phyloP scores from a whole-genome alignment of 1,284 basidiomycete species.

The Microbotryomycetes sp. region DNA sequence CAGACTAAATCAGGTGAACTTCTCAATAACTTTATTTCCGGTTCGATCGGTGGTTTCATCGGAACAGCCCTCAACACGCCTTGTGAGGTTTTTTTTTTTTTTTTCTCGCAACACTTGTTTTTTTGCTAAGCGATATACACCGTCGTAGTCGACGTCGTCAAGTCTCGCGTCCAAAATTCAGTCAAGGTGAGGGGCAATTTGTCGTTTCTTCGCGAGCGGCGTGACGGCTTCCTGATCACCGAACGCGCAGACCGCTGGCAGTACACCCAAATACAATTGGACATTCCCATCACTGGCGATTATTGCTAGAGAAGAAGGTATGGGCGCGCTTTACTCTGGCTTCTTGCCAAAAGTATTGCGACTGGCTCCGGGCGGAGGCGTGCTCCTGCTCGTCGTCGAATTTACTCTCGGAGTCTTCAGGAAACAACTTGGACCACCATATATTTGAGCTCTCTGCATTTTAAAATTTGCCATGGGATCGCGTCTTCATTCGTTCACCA shows the following conservation, averaged over 20 bases:
- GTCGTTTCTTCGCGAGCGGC: too few species aligned
- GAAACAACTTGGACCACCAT: constrained; percentile 46
- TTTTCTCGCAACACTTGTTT: background rate
- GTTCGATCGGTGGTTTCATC: constrained; percentile 80
- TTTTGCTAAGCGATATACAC: constrained; percentile 5
- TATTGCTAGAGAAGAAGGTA: constrained; percentile 83
- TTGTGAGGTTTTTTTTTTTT: constrained; percentile 37
- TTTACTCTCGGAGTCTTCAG: constrained; percentile 68
- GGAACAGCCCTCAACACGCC: constrained; percentile 55
- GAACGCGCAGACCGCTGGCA: constrained; percentile 52
- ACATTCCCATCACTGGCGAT: constrained; percentile 65
- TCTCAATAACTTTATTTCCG: constrained; percentile 86
- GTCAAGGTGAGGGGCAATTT: constrained; percentile 41
- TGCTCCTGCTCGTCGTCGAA: constrained; percentile 84
- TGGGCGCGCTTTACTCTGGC: constrained; percentile 87
- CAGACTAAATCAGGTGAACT: constrained; percentile 65
- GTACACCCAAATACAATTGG: constrained; percentile 81
- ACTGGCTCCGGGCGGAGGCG: constrained; percentile 88
- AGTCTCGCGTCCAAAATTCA: constrained; percentile 85
- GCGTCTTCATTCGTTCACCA: background rate
- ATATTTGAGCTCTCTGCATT: constrained; percentile 19
- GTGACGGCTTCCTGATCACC: too few species aligned
- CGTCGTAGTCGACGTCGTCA: constrained; percentile 73
- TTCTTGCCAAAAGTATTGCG: constrained; percentile 79
- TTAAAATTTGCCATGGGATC: background rate